Percentiles rank a stretch among this genome's conserved stretches.
phyloP scores from a whole-genome alignment of 73 alveolate species.

The Paramecium primaurelia region DNA sequence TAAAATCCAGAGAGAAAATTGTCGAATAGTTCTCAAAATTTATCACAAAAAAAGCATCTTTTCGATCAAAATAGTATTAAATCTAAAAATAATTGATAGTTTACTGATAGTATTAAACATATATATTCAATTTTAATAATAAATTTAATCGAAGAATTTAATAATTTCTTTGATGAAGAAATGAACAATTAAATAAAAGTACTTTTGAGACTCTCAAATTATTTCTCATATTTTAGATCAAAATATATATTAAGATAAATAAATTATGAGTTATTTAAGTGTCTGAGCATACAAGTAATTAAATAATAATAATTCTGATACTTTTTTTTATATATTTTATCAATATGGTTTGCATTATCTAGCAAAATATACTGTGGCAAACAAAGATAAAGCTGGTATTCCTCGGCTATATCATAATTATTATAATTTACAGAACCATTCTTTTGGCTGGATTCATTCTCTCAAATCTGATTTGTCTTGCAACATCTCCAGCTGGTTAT shows the following conservation, averaged over 20 bases:
- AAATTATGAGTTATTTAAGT: too few relatives aligned
- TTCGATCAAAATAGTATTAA: background rate
- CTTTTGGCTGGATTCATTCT: background rate
- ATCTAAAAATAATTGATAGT: background rate
- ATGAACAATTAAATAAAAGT: background rate
- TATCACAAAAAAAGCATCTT: background rate
- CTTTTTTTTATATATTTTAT: background rate
- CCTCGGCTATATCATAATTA: background rate
- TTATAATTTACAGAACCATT: background rate
- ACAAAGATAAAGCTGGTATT: background rate
- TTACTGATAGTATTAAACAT: background rate
- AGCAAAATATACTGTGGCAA: background rate
- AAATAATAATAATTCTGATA: background rate
- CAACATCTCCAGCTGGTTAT: constrained; percentile 29
- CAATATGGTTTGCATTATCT: background rate
- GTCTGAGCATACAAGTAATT: background rate
- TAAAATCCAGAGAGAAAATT: background rate
- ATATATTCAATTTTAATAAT: background rate
- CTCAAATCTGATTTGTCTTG: background rate
- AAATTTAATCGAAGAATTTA: background rate
- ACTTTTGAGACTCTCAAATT: too few relatives aligned
- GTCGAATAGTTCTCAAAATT: background rate
- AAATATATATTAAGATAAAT: too few relatives aligned
- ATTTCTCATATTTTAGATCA: background rate
- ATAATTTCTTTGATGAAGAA: background rate